phyloP scores from a whole-genome alignment of 2,329 filamentous ascomycete species.

The Cladosporium sphaerospermum region DNA sequence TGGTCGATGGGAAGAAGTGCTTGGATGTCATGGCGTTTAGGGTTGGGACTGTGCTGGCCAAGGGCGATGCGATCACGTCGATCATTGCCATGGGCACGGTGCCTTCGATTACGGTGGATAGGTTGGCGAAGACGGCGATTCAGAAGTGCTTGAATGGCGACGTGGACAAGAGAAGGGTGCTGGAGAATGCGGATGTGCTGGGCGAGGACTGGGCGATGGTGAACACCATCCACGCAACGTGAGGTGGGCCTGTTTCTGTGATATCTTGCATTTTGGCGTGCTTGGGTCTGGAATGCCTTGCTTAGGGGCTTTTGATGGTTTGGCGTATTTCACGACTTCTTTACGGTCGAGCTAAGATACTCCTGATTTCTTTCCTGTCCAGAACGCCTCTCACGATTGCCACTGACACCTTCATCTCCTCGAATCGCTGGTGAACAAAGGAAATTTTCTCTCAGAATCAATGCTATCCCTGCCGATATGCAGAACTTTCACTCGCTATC shows the following conservation, averaged over 20 bases:
- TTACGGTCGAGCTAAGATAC: not conserved
- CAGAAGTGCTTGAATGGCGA: constrained; percentile 26
- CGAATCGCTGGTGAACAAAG: no score
- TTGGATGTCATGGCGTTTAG: constrained; percentile 31
- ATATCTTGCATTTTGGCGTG: not conserved
- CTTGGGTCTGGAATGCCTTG: not conserved
- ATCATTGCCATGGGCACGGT: constrained; percentile 12
- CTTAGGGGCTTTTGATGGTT: not conserved
- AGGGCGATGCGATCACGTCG: constrained; percentile 23
- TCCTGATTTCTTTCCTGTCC: not conserved
- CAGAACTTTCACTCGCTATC: no score
- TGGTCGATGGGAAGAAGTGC: constrained; percentile 26
- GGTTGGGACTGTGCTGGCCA: constrained; percentile 26
- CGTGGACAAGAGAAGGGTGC: constrained; percentile 25
- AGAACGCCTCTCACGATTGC: no score
- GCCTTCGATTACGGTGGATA: constrained; percentile 27
- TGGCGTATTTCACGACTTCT: constrained; percentile 4
- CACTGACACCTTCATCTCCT: no score
- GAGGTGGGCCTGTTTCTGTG: not conserved
- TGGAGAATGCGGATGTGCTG: constrained; percentile 32
- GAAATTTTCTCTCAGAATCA: no score
- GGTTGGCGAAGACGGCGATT: constrained; percentile 27
- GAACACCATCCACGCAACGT: constrained; percentile 20
- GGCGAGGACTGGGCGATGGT: constrained; percentile 32
- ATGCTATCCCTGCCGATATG: no score